phyloP scores from a whole-genome alignment of 768 basidiomycete species.

The Pilatotrama ljubarskyi region DNA sequence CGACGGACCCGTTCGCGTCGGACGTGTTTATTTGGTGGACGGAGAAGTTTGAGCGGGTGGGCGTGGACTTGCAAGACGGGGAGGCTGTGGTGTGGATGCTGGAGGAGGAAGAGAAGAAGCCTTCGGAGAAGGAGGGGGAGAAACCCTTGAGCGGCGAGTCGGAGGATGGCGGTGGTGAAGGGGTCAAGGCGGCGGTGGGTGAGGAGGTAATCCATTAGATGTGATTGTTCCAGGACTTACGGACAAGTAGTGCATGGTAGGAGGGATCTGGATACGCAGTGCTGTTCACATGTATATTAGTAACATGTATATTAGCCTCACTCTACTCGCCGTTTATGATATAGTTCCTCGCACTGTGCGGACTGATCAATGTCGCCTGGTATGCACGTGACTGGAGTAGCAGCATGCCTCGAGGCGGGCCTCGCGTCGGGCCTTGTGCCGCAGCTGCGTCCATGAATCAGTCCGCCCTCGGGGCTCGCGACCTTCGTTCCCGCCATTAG shows the following conservation, averaged over 20 bases:
- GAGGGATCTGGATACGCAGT: not conserved
- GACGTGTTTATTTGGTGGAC: constrained; percentile 58
- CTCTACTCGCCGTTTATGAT: not conserved
- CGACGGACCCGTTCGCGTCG: constrained; percentile 43
- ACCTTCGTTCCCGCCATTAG: not conserved
- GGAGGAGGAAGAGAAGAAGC: constrained; percentile 11
- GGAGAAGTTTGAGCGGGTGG: constrained; percentile 49
- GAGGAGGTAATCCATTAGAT: not conserved
- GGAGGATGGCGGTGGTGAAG: not conserved
- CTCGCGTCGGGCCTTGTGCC: not conserved
- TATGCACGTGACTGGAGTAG: constrained; percentile 3
- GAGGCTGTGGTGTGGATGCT: constrained; percentile 52
- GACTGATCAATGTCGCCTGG: not conserved
- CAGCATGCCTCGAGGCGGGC: constrained; percentile 11
- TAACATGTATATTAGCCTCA: constrained; percentile 2
- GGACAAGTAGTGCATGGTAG: not conserved
- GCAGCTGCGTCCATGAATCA: constrained; percentile 3
- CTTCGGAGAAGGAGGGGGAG: not conserved
- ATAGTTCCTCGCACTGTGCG: not conserved
- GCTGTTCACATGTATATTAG: not conserved
- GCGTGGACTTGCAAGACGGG: constrained; percentile 54
- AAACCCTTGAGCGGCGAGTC: not conserved
- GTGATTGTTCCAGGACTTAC: not conserved
- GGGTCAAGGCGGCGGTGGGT: not conserved
- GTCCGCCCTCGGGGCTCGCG: not conserved